Conservation (phyloP, 2,329 filamentous ascomycete genomes). For the Aspergillus awamori region DNA sequence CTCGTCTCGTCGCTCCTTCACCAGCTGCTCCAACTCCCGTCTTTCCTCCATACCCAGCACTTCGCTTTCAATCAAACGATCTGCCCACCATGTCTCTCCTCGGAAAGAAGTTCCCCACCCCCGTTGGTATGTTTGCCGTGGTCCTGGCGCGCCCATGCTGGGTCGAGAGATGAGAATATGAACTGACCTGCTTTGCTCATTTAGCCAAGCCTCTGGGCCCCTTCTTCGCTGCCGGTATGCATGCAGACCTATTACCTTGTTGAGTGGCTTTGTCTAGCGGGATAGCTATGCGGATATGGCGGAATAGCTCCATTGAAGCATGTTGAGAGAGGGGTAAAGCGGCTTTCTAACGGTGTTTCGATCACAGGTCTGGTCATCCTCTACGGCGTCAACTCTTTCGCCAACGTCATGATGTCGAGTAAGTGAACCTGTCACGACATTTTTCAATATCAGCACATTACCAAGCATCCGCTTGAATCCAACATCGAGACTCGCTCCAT, state of each 20-base stretch:
- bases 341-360: conserved; percentile 30
- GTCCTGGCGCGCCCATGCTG: background rate
- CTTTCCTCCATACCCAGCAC: conserved; percentile 28
- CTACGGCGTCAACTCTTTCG: conserved; percentile 87
- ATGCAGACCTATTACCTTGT: background rate
- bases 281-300: background rate
- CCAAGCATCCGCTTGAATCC: background rate
- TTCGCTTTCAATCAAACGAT: conserved; percentile 34
- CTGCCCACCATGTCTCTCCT: conserved; percentile 72
- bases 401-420: conserved; percentile 78
- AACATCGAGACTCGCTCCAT: background rate
- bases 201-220: conserved; percentile 87
- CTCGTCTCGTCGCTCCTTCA: conserved; percentile 34
- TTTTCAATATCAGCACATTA: background rate
- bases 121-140: conserved; percentile 65
- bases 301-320: background rate
- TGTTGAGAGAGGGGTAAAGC: background rate
- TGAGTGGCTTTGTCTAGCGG: background rate
- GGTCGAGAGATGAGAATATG: conserved; percentile 18
- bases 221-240: conserved; percentile 93
- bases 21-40: conserved; percentile 30
- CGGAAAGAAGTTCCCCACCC: conserved; percentile 81
- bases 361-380: conserved; percentile 75
- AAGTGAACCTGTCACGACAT: conserved; percentile 45
- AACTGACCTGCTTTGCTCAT: conserved; percentile 34